Conservation (phyloP, 495 filamentous ascomycete species). For the Podospora sp. region DNA sequence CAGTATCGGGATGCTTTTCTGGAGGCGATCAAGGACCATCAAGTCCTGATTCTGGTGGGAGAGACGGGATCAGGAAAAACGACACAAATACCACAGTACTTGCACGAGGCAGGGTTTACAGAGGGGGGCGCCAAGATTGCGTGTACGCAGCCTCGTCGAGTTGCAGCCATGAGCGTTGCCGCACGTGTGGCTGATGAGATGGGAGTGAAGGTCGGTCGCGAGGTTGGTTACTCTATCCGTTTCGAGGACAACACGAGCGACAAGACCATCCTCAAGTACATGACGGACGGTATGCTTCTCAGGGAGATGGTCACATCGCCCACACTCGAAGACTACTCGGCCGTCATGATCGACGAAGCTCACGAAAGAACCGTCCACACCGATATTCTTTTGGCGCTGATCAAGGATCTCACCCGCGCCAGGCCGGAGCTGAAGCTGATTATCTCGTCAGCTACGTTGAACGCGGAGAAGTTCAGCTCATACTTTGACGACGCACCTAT, state of each 20-base stretch:
- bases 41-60: constrained; percentile 82
- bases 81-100: constrained; percentile 85
- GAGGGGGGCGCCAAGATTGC: constrained; percentile 70
- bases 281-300: constrained; percentile 97
- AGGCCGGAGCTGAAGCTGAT: constrained; percentile 88
- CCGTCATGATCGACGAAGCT: constrained; percentile 95
- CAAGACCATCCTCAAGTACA: constrained; percentile 93
- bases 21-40: constrained; percentile 71
- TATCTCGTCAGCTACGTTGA: constrained; percentile 93
- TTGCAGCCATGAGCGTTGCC: constrained; percentile 95
- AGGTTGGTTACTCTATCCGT: constrained; percentile 93
- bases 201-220: constrained; percentile 85
- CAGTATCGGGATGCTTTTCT: constrained; percentile 74
- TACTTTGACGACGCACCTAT: constrained; percentile 97
- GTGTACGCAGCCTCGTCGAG: constrained; percentile 89
- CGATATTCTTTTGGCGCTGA: constrained; percentile 85
- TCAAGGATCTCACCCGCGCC: constrained; percentile 88
- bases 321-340: constrained; percentile 79
- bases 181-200: constrained; percentile 93
- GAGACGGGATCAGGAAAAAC: constrained; percentile 91
- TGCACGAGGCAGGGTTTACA: constrained; percentile 90
- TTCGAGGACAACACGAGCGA: constrained; percentile 94
- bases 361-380: constrained; percentile 92
- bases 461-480: constrained; percentile 87
- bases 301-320: constrained; percentile 92